Evolutionary conservation across 2,329 filamentous ascomycete genomes (phyloP).

Genomic region (Chaetomium sp.): DNA sequence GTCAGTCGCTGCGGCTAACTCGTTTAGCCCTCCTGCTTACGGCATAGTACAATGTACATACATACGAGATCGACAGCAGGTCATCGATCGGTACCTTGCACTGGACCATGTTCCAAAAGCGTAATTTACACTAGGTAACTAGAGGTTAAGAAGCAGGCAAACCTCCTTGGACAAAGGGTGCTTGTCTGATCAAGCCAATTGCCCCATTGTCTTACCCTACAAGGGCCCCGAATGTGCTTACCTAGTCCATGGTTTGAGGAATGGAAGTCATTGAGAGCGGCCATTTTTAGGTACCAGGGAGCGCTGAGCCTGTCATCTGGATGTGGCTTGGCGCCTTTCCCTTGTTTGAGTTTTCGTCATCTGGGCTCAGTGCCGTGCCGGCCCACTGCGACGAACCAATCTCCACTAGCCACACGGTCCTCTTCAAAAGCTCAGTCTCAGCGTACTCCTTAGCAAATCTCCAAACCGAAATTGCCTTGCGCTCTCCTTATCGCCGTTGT

Average conservation of each 20-base stretch:
- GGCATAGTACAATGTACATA: too few species aligned
- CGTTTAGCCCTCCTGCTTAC: not conserved
- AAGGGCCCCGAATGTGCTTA: not conserved
- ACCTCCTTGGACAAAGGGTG: not conserved
- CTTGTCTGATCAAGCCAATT: not conserved
- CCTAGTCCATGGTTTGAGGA: not conserved
- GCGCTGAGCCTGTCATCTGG: constrained; percentile 10
- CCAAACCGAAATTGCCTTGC: constrained; percentile 19
- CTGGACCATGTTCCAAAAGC: not conserved
- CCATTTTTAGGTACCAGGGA: not conserved
- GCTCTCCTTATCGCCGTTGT: constrained; percentile 5
- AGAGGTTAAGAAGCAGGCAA: not conserved
- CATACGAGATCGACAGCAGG: not conserved
- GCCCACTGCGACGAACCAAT: constrained; percentile 21
- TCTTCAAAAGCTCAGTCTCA: constrained; percentile 24
- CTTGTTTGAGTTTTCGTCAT: constrained; percentile 29
- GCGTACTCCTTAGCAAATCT: constrained; percentile 10
- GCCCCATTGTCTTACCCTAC: not conserved
- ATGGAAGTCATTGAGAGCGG: not conserved
- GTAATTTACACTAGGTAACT: too few species aligned
- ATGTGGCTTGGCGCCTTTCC: constrained; percentile 28
- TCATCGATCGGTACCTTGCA: constrained; percentile 8
- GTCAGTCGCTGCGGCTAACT: not conserved
- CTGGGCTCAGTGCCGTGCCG: constrained; percentile 18
- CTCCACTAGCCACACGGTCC: constrained; percentile 28